A percentile compares a stretch with the other conserved stretches of the same genome.
Conservation (phyloP, 352 stramenopile genomes). For the Globisporangium cystogenes region DNA sequence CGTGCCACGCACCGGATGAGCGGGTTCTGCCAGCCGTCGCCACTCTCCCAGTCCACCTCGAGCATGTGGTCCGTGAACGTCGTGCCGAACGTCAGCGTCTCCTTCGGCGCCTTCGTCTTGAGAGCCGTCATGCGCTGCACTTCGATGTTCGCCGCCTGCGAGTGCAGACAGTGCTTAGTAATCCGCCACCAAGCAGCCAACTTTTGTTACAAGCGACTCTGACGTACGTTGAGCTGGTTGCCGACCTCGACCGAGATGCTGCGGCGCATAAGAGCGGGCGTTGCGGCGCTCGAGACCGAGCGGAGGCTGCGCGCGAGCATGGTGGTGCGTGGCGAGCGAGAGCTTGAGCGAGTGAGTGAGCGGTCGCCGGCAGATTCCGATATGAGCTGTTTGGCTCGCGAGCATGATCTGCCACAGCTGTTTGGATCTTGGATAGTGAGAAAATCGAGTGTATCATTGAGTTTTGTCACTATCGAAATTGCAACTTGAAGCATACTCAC, state of each 20-base stretch:
- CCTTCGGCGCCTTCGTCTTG: slow-evolving; percentile 65
- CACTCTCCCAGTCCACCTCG: slow-evolving; percentile 89
- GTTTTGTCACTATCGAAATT: not conserved
- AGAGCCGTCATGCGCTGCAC: slow-evolving; percentile 8
- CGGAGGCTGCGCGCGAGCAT: slow-evolving; percentile 14
- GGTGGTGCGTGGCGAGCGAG: not conserved
- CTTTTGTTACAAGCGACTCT: not conserved
- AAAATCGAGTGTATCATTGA: not conserved
- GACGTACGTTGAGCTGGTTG: slow-evolving; percentile 21
- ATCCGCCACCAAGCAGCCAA: not conserved
- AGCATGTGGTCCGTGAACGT: slow-evolving; percentile 97
- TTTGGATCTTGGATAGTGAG: too few relatives aligned
- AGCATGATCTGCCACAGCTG: not conserved
- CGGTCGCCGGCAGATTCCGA: slow-evolving; percentile 2
- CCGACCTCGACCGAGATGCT: slow-evolving; percentile 24
- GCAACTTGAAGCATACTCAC: not conserved
- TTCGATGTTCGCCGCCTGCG: slow-evolving; percentile 10
- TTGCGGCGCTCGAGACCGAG: slow-evolving; percentile 3
- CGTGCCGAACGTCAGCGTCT: slow-evolving; percentile 92
- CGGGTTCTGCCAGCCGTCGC: slow-evolving; percentile 81
- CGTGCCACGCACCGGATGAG: slow-evolving; percentile 56
- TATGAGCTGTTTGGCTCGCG: slow-evolving; percentile 4
- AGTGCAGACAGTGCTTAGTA: not conserved
- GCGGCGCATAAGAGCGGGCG: not conserved
- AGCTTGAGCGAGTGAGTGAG: not conserved